Evolutionary conservation across 2,329 filamentous ascomycete species (phyloP), one percentile per base, ranked within the genome.

Genomic region (Juglanconis sp.): DNA sequence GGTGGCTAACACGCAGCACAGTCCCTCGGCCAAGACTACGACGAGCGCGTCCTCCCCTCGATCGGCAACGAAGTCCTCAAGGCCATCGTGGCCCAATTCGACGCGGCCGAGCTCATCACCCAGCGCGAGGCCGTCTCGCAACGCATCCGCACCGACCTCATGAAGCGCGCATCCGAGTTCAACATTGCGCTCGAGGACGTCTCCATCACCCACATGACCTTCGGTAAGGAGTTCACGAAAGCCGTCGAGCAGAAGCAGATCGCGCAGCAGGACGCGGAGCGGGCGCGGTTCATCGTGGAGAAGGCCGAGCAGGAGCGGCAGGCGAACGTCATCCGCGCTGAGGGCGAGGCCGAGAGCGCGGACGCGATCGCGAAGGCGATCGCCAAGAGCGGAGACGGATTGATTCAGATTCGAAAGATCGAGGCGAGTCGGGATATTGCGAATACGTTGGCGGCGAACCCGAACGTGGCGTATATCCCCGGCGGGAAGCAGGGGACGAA

Each of bases 181-280:
- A 96, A 99, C 83, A 99, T 99, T 73, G 92, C 92, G 34, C 91
- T 99, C 57, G 95, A 99, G 79, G 95, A 99, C 73, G 95, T 99
- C 63, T 96, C 92, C 73, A 99, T 99, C 77, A 99, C 95, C 64
- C 95, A 99, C 84, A 99, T 99, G 95, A 99, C 95, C 56, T 99
- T 99, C 74, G 95, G 95, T 69, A 94, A 94, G 77, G 95, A 99
- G 79, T 99, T 99, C 83, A 99, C 95, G 63, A 91, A 91, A 77
- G 95, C 95, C 66, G 95, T 99, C 71, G 95, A 99, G 81, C 95
- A 99, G 86, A 99, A 99, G 87, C 95, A 99, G 83, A 99, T 99
- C 76, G 95, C 95, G 59, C 95, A 99, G 81, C 95, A 99, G 79
- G 95, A 99, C 73, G 95, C 95, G 65, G 95, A 99, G 84, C 87